phyloP scores from a whole-genome alignment of 768 basidiomycete genomes.

The Coprinellus micaceus region DNA sequence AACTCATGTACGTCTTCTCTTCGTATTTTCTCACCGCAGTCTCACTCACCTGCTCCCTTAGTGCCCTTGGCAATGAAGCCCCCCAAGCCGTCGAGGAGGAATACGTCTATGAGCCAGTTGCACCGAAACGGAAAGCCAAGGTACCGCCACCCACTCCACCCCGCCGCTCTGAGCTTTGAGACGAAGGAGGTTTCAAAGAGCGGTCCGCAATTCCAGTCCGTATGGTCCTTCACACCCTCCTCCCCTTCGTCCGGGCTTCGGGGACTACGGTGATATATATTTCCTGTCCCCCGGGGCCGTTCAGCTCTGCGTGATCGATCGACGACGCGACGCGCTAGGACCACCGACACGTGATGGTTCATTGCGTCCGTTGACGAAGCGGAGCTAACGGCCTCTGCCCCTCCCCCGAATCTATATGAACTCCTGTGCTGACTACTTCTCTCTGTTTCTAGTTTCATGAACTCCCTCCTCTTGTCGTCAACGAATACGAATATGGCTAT shows the following conservation, averaged over 20 bases:
- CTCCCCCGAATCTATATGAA: conserved; percentile 17
- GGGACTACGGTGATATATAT: conserved; percentile 72
- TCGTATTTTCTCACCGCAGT: not conserved
- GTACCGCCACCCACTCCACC: conserved; percentile 80
- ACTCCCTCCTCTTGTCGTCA: conserved; percentile 43
- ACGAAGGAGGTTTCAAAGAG: conserved; percentile 73
- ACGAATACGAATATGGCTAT: conserved; percentile 45
- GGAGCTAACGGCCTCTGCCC: conserved; percentile 32
- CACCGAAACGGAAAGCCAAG: conserved; percentile 74
- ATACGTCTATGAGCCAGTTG: conserved; percentile 68
- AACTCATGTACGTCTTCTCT: conserved; percentile 64
- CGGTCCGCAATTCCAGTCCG: conserved; percentile 57
- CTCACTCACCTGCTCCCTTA: conserved; percentile 20
- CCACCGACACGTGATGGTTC: conserved; percentile 41
- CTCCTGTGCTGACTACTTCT: conserved; percentile 29
- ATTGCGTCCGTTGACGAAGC: conserved; percentile 26
- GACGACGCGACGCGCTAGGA: conserved; percentile 29
- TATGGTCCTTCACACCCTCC: conserved; percentile 53
- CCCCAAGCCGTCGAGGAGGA: conserved; percentile 74
- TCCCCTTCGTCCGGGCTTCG: conserved; percentile 90
- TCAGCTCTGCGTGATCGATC: conserved; percentile 35
- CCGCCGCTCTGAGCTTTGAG: conserved; percentile 93
- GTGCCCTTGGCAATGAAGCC: conserved; percentile 66
- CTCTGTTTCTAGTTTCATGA: conserved; percentile 38
- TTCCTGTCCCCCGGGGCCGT: conserved; percentile 44